Conservation (phyloP, 2,329 filamentous ascomycete species). For the Verticillium alfalfae region DNA sequence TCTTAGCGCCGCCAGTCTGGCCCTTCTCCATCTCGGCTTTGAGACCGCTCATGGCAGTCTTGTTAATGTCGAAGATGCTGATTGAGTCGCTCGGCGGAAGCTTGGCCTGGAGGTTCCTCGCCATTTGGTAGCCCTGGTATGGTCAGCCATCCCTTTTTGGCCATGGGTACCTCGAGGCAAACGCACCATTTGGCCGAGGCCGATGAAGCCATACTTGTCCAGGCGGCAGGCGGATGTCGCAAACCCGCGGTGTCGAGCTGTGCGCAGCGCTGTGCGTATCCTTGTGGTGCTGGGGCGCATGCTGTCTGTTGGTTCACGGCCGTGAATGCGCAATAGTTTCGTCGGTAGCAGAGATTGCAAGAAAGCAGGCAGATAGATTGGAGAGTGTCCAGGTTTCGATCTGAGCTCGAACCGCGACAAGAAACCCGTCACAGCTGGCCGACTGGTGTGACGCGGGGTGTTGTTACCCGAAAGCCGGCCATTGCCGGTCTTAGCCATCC, state of each 20-base stretch:
- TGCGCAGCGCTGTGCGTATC: conserved; percentile 18
- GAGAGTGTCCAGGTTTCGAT: conserved; percentile 2
- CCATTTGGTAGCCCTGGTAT: conserved; percentile 55
- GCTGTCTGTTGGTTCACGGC: neutral
- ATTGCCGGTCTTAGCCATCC: conserved; percentile 25
- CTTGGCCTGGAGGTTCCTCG: conserved; percentile 55
- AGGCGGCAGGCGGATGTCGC: conserved; percentile 39
- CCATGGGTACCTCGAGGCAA: neutral
- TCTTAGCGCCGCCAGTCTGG: conserved; percentile 36
- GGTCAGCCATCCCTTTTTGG: neutral
- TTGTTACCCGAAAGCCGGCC: conserved; percentile 23
- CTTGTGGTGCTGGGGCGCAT: neutral
- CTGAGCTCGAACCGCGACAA: conserved; percentile 1
- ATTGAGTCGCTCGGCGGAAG: conserved; percentile 44
- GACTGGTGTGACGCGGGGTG: conserved; percentile 2
- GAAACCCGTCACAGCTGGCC: neutral
- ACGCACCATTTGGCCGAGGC: conserved; percentile 55
- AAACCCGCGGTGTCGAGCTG: conserved; percentile 44
- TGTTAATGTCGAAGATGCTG: conserved; percentile 53
- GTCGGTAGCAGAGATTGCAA: too few species aligned
- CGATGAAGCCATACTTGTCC: conserved; percentile 54
- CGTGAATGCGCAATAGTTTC: too few species aligned
- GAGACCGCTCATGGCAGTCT: conserved; percentile 38
- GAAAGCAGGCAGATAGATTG: neutral
- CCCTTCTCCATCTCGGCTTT: conserved; percentile 39